Conservation (phyloP, 345 rosid genomes). For the Noccaea bulbosa region DNA sequence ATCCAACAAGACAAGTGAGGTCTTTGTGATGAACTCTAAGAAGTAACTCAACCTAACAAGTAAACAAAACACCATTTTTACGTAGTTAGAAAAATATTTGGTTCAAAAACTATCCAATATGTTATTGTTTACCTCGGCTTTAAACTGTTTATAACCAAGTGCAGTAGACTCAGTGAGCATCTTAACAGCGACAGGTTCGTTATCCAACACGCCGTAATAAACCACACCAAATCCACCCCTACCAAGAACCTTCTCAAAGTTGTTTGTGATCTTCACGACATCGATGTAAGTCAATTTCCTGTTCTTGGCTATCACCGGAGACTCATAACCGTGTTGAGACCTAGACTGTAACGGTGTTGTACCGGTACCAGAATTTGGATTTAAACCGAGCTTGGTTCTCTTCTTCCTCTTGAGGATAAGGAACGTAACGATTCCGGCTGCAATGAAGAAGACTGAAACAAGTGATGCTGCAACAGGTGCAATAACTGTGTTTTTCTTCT, state of each 20-base stretch:
- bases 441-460: conserved; percentile 36
- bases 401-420: conserved; percentile 38
- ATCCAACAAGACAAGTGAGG: conserved; percentile 56
- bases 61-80: conserved; percentile 2
- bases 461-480: conserved; percentile 34
- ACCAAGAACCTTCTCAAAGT: conserved; percentile 50
- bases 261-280: conserved; percentile 49
- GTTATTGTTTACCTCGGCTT: conserved; percentile 33
- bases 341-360: conserved; percentile 43
- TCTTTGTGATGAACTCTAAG: conserved; percentile 53
- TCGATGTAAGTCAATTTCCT: conserved; percentile 44
- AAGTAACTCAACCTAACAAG: conserved; percentile 47
- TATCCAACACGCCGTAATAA: conserved; percentile 44
- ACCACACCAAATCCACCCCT: conserved; percentile 60
- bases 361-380: conserved; percentile 33
- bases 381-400: conserved; percentile 27
- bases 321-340: conserved; percentile 33
- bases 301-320: conserved; percentile 41
- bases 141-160: conserved; percentile 50
- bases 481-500: conserved; percentile 39
- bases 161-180: conserved; percentile 45
- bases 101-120: background rate
- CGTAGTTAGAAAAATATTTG: background rate
- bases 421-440: conserved; percentile 24
- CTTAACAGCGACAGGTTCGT: conserved; percentile 50